Conservation (phyloP, 1,284 basidiomycete species). For the Neonothopanus nambi region DNA sequence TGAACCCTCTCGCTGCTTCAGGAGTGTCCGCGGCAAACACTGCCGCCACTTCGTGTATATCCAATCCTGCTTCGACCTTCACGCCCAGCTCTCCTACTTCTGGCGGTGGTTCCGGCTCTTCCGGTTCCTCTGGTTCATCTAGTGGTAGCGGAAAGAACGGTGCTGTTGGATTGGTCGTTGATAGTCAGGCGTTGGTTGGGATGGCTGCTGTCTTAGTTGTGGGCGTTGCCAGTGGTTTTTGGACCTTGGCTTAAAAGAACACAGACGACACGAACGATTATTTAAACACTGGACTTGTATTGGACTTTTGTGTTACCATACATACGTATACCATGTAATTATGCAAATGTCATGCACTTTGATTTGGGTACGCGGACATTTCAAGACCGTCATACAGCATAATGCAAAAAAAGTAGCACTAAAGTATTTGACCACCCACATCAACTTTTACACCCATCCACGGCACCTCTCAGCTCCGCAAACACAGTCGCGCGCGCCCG, state of each 20-base stretch:
- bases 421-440: too few species aligned
- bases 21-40: constrained; percentile 53
- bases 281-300: background rate
- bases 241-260: constrained; percentile 39
- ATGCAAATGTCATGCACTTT: background rate
- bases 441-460: constrained; percentile 24
- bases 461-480: constrained; percentile 27
- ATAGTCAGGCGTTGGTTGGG: constrained; percentile 41
- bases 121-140: constrained; percentile 21
- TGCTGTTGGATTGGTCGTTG: constrained; percentile 31
- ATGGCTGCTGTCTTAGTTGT: constrained; percentile 39
- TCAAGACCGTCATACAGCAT: too few species aligned
- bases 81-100: constrained; percentile 55
- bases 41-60: constrained; percentile 71
- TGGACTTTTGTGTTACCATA: background rate
- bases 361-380: background rate
- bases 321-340: background rate
- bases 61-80: constrained; percentile 68
- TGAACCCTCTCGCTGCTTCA: constrained; percentile 60
- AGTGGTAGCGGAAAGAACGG: constrained; percentile 28
- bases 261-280: too few species aligned
- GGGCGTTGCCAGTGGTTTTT: constrained; percentile 43
- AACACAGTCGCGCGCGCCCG: constrained; percentile 25
- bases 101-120: constrained; percentile 16
- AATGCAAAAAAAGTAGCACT: too few species aligned